phyloP scores from a whole-genome alignment of 2,329 filamentous ascomycete genomes.

The Lachnellula subtilissima region DNA sequence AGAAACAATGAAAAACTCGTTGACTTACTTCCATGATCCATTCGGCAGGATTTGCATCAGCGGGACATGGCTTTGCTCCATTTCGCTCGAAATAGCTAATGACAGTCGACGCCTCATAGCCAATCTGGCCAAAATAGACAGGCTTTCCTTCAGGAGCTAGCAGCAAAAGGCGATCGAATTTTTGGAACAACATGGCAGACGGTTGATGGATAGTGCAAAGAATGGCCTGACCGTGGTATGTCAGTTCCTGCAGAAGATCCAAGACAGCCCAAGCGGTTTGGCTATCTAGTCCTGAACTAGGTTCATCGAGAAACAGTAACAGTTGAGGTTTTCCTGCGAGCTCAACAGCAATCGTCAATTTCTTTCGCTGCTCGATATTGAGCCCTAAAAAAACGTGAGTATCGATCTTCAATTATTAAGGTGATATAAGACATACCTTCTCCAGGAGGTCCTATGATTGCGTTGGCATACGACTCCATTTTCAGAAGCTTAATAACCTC shows the following conservation, averaged over 20 bases:
- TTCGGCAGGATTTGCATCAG: constrained; percentile 73
- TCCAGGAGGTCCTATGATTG: constrained; percentile 84
- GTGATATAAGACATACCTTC: constrained; percentile 68
- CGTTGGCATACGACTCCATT: constrained; percentile 88
- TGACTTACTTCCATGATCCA: constrained; percentile 58
- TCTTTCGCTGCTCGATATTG: constrained; percentile 66
- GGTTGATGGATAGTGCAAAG: constrained; percentile 96
- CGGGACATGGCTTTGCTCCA: constrained; percentile 60
- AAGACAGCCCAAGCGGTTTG: constrained; percentile 94
- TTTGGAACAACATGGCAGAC: constrained; percentile 87
- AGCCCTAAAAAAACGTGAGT: constrained; percentile 34
- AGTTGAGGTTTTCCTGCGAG: constrained; percentile 86
- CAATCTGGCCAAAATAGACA: constrained; percentile 80
- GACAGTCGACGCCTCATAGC: constrained; percentile 35
- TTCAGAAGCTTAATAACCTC: constrained; percentile 88
- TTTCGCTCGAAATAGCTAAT: constrained; percentile 69
- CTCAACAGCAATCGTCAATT: constrained; percentile 90
- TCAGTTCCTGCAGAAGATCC: constrained; percentile 81
- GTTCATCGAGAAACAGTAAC: constrained; percentile 90
- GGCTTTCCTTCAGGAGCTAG: constrained; percentile 71
- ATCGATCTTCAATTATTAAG: constrained; percentile 41
- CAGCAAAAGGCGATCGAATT: constrained; percentile 78
- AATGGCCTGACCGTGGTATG: constrained; percentile 83
- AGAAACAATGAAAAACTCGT: too few species aligned
- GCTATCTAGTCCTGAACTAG: constrained; percentile 87